Percentiles rank a stretch among this genome's conserved stretches.
Evolutionary conservation across 345 rosid genomes (phyloP).

Genomic region (Draba incana): DNA sequence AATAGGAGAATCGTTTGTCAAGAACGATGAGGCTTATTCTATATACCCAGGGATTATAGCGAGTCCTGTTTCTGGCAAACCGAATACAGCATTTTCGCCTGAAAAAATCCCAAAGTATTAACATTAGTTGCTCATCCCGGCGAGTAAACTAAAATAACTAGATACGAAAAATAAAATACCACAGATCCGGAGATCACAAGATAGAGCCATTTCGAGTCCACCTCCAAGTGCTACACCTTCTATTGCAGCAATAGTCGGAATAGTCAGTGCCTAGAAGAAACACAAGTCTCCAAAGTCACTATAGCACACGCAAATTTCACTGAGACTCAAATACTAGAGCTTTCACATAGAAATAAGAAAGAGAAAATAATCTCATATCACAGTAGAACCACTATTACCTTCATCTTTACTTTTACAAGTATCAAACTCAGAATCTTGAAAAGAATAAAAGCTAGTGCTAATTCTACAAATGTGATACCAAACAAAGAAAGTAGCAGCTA

Average conservation of each 20-base stretch:
- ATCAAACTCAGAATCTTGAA: not conserved
- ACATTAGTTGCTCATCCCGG: not conserved
- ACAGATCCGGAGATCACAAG: constrained; percentile 90
- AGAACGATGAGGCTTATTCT: constrained; percentile 12
- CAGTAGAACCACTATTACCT: not conserved
- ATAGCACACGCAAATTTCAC: not conserved
- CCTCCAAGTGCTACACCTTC: constrained; percentile 96
- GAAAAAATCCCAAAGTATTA: constrained; percentile 22
- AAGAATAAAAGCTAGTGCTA: not conserved
- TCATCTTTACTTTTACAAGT: not conserved
- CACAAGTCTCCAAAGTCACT: constrained; percentile 27
- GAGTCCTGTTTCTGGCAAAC: constrained; percentile 97
- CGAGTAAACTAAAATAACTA: not conserved
- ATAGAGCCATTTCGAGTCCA: constrained; percentile 95
- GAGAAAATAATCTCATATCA: not conserved
- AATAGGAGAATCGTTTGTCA: not conserved
- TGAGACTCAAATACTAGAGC: not conserved
- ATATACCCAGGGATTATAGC: constrained; percentile 92
- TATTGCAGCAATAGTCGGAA: constrained; percentile 87
- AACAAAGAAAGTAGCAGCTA: constrained; percentile 3
- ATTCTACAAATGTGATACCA: not conserved
- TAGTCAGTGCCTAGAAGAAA: constrained; percentile 56
- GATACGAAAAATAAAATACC: constrained; percentile 50
- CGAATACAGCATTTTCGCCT: constrained; percentile 82
- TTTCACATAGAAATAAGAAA: constrained; percentile 7